Conservation (phyloP, 176 grass and related monocot genomes). For the Cymbopogon citratus region DNA sequence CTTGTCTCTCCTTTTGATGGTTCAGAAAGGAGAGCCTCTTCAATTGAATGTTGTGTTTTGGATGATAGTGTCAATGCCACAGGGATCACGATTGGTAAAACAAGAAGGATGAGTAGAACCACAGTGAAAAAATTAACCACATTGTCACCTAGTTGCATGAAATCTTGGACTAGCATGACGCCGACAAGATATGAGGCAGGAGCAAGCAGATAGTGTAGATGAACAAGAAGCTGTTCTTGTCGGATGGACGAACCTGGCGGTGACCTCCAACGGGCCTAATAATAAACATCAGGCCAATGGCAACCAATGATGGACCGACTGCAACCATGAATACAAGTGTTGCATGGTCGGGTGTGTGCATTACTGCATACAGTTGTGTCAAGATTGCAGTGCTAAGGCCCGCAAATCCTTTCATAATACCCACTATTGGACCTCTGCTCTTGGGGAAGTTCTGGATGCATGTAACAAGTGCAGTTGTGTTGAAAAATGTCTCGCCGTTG, state of each 20-base stretch:
- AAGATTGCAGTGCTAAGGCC: conserved; percentile 84
- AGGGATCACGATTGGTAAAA: conserved; percentile 54
- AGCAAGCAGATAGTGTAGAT: conserved; percentile 77
- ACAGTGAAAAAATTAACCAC: conserved; percentile 40
- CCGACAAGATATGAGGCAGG: conserved; percentile 86
- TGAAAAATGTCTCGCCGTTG: conserved; percentile 90
- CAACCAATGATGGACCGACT: conserved; percentile 73
- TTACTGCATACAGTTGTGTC: conserved; percentile 66
- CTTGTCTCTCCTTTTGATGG: conserved; percentile 51
- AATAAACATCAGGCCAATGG: conserved; percentile 74
- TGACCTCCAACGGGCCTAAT: conserved; percentile 82
- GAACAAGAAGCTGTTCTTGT: conserved; percentile 79
- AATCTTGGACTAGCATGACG: conserved; percentile 82
- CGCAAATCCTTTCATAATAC: conserved; percentile 86
- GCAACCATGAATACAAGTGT: conserved; percentile 77
- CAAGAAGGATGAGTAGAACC: conserved; percentile 61
- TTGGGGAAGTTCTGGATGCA: conserved; percentile 96
- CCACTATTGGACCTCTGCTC: conserved; percentile 76
- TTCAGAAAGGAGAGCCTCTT: conserved; percentile 56
- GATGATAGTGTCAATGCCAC: conserved; percentile 57
- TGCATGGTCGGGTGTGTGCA: conserved; percentile 71
- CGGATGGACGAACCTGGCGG: conserved; percentile 62
- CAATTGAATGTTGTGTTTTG: conserved; percentile 44
- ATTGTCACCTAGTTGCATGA: conserved; percentile 46
- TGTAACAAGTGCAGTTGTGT: conserved; percentile 76